Percentiles rank a stretch among this genome's conserved stretches.
Conservation (phyloP, 495 filamentous ascomycete genomes). For the Diplogelasinospora grovesii region DNA sequence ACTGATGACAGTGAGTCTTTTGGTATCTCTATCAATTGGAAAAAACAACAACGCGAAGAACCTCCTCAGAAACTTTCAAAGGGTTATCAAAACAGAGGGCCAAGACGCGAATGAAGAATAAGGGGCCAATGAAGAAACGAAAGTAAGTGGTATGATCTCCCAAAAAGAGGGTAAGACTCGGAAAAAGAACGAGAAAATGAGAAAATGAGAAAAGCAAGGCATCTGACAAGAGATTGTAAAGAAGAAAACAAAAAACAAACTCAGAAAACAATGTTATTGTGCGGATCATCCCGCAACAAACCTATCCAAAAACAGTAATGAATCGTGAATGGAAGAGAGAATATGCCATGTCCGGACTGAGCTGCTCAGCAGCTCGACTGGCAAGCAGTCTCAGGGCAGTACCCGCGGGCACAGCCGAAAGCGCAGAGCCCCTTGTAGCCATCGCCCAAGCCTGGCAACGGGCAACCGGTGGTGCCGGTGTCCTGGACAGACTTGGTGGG, state of each 20-base stretch:
- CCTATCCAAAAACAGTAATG: no score
- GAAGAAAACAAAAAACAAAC: no score
- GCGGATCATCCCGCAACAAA: no score
- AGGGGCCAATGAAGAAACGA: neutral
- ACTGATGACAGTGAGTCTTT: no score
- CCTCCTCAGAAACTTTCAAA: neutral
- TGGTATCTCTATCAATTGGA: neutral
- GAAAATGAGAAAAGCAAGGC: no score
- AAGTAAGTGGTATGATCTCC: no score
- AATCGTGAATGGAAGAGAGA: no score
- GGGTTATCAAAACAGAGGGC: neutral
- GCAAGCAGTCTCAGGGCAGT: conserved; percentile 37
- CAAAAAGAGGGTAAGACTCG: no score
- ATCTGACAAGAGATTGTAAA: no score
- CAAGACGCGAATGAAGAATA: conserved; percentile 1
- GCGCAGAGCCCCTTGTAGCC: conserved; percentile 37
- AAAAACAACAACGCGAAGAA: neutral
- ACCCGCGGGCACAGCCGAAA: conserved; percentile 37
- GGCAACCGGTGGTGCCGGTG: conserved; percentile 23
- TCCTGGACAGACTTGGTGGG: conserved; percentile 19
- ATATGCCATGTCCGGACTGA: no score
- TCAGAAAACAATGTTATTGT: no score
- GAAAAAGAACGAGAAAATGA: neutral
- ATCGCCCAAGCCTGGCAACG: conserved; percentile 24
- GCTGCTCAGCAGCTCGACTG: conserved; percentile 7